These are phyloP conservation scores for Sideroxylon spinosum DNA, from an alignment of 179 eudicot genomes.

Conservation along the genomic window DNA sequence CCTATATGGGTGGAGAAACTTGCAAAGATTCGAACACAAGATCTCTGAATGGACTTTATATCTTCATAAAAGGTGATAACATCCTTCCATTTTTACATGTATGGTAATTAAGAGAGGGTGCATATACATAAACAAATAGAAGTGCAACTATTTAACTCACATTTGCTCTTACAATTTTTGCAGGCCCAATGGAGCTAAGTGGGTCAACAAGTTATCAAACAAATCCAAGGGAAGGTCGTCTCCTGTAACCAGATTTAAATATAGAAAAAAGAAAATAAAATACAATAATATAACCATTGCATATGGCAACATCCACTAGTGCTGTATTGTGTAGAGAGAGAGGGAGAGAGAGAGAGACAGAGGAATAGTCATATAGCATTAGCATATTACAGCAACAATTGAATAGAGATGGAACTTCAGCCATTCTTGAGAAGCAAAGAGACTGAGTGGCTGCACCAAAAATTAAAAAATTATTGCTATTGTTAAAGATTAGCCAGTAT, in stretches of 20 bases:
- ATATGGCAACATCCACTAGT: background rate
- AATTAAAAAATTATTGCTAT: too few relatives aligned
- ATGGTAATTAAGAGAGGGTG: background rate
- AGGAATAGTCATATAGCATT: background rate
- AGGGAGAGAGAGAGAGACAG: too few relatives aligned
- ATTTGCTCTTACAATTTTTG: constrained; percentile 49
- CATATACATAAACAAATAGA: background rate
- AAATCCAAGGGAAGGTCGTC: constrained; percentile 63
- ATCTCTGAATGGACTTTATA: background rate
- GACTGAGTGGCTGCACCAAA: background rate
- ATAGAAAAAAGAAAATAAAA: background rate
- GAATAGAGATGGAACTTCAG: constrained; percentile 49
- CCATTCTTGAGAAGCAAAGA: constrained; percentile 29
- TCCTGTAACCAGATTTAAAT: background rate
- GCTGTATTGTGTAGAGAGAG: background rate
- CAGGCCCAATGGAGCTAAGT: constrained; percentile 66
- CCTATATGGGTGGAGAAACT: too few relatives aligned
- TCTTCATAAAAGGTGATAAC: background rate
- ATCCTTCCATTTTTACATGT: background rate
- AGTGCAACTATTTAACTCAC: constrained; percentile 24
- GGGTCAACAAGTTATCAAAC: constrained; percentile 57
- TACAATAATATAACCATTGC: background rate
- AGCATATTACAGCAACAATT: constrained; percentile 38
- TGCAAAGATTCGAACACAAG: too few relatives aligned
- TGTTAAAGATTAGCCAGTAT: too few relatives aligned